phyloP scores from a whole-genome alignment of 2,329 filamentous ascomycete species.

The Didymella lethalis region DNA sequence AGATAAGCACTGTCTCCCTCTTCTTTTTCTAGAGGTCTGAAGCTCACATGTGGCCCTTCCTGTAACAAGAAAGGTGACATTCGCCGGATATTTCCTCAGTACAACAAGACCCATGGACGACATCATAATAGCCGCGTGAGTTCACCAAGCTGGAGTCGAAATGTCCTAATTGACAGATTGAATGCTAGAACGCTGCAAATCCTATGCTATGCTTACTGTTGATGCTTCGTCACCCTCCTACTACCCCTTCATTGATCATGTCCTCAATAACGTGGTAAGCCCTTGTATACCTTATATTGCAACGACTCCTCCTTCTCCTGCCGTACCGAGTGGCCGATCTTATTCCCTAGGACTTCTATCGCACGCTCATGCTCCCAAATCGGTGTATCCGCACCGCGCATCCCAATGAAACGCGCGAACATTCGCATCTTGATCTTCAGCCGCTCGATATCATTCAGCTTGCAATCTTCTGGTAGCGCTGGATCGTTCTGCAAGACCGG shows the following conservation, averaged over 20 bases:
- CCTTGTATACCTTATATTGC: conserved; percentile 25
- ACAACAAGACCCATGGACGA: too few species aligned
- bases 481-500: conserved; percentile 48
- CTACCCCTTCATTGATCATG: conserved; percentile 9
- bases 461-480: conserved; percentile 28
- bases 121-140: too few species aligned
- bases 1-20: too few species aligned
- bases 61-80: too few species aligned
- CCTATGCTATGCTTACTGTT: not conserved
- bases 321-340: conserved; percentile 35
- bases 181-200: not conserved
- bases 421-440: conserved; percentile 69
- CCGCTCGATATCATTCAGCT: conserved; percentile 50
- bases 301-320: conserved; percentile 27
- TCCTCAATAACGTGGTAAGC: conserved; percentile 8
- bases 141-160: not conserved
- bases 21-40: too few species aligned
- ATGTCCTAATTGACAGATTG: not conserved
- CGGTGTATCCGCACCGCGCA: conserved; percentile 68
- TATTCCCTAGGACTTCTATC: conserved; percentile 44
- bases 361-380: conserved; percentile 55
- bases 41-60: too few species aligned
- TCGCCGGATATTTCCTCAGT: too few species aligned
- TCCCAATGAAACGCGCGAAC: conserved; percentile 76
- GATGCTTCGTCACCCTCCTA: not conserved